Evolutionary conservation across 2,329 filamentous ascomycete species (phyloP), one percentile per base, ranked within the genome.

Genomic region (Tolypocladium ophioglossoides): DNA sequence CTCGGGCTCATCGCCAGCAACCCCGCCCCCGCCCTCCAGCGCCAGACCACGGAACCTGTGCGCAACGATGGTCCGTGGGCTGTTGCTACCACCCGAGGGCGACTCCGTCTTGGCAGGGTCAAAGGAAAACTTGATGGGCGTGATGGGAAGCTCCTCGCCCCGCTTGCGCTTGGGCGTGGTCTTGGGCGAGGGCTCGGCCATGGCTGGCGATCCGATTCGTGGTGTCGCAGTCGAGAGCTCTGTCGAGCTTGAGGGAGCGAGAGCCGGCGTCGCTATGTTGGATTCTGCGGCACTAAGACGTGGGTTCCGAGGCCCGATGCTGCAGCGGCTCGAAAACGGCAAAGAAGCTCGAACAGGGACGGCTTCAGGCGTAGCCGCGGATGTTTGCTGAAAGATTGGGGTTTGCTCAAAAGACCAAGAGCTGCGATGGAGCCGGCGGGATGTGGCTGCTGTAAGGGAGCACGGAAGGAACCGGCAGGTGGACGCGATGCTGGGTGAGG

Each of bases 21-120:
- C 74, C 72, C 74, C 76, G 68, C 72, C 75, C 70, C 75, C 76
- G 64, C 67, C 63, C 60, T 64, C 68, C 53, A 82, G 66, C 16
- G 70, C 74, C 51, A 82, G 71, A 54, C 78, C 74, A 51, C 72
- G 71, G 66, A 83, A 80, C 61, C 72, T 72, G 62, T 77, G 74
- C 40, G 74, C 76, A 41, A 82, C 77, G 53, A 67, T 74, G 44
- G 75, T 75, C 53, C 74, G 72, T n/a, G 79, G 78, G 58, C 79
- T 82, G 58, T 67, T 72, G 62, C 68, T 74, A 55, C 77, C 78
- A 51, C 78, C 77, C 34, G 77, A 73, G 41, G 66, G 57, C 32
- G 63, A 53, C 38, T 66, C 55, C 55, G 65, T 55, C 5, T 57
- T 58, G 58, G 68, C 53, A 47, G 65, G 58, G 54, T 77, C 72